Conservation (phyloP, 2,329 filamentous ascomycete species). For the Leptoxyphium fumago region DNA sequence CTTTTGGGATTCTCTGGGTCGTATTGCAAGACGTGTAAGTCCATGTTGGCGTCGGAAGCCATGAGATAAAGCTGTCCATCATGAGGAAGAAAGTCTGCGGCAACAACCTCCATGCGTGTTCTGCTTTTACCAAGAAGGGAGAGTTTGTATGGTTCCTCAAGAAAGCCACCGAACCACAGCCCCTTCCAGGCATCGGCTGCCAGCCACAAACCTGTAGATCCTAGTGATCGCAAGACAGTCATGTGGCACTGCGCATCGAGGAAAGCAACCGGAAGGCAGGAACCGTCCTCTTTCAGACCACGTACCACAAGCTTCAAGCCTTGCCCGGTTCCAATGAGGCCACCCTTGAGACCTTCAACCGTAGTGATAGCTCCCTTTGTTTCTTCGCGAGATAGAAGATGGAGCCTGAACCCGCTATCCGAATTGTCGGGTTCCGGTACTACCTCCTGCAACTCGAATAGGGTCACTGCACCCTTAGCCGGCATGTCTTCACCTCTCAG, state of each 20-base stretch:
- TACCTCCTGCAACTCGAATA: constrained; percentile 83
- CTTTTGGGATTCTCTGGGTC: constrained; percentile 94
- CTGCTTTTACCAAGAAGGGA: constrained; percentile 80
- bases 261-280: constrained; percentile 83
- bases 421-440: constrained; percentile 76
- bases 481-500: constrained; percentile 83
- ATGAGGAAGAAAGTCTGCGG: constrained; percentile 78
- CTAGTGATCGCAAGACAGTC: constrained; percentile 67
- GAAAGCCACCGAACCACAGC: constrained; percentile 91
- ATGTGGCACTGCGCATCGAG: constrained; percentile 96
- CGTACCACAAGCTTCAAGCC: constrained; percentile 96
- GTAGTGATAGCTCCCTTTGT: constrained; percentile 86
- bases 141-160: constrained; percentile 94
- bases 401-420: constrained; percentile 73
- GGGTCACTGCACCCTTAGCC: constrained; percentile 69
- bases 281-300: constrained; percentile 88
- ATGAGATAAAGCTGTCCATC: constrained; percentile 71
- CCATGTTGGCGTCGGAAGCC: constrained; percentile 69
- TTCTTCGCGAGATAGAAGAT: constrained; percentile 76
- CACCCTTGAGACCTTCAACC: constrained; percentile 59
- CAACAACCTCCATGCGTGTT: constrained; percentile 60
- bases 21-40: constrained; percentile 80
- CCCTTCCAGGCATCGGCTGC: constrained; percentile 87
- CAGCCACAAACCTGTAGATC: constrained; percentile 69
- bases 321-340: constrained; percentile 83